A percentile compares a stretch with the other conserved stretches of the same genome.
phyloP scores from a whole-genome alignment of 1,284 basidiomycete genomes.

The Prillingera fragicola region DNA sequence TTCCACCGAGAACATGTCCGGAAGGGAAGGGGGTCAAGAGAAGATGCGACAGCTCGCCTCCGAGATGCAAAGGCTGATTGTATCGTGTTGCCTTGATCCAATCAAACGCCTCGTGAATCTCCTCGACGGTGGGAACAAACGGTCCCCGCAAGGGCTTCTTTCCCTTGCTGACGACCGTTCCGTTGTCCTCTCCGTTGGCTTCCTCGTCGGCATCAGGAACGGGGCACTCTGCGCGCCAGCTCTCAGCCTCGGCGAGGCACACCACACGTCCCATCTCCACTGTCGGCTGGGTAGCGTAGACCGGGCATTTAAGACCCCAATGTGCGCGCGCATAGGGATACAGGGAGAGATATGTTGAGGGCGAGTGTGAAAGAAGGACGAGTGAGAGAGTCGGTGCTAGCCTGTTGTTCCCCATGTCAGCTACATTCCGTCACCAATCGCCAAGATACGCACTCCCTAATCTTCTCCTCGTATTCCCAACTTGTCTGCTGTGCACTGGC shows the following conservation, averaged over 20 bases:
- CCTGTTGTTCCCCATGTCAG: slow-evolving; percentile 52
- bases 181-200: slow-evolving; percentile 2
- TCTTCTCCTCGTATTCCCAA: slow-evolving; percentile 47
- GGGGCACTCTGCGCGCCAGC: slow-evolving; percentile 68
- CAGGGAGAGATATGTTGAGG: slow-evolving; percentile 78
- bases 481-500: slow-evolving; percentile 24
- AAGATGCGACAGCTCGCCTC: slow-evolving; percentile 62
- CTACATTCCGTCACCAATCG: not conserved
- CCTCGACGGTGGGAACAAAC: slow-evolving; percentile 59
- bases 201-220: slow-evolving; percentile 41
- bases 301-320: slow-evolving; percentile 82
- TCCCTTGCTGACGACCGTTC: slow-evolving; percentile 23
- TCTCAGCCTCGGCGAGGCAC: slow-evolving; percentile 73
- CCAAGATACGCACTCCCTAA: slow-evolving; percentile 42
- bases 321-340: slow-evolving; percentile 84
- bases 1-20: slow-evolving; percentile 92
- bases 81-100: slow-evolving; percentile 86
- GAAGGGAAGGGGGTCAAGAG: slow-evolving; percentile 95
- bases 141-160: slow-evolving; percentile 39
- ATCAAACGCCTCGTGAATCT: slow-evolving; percentile 94
- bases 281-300: slow-evolving; percentile 94
- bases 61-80: slow-evolving; percentile 90
- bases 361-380: slow-evolving; percentile 76
- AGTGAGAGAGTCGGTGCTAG: slow-evolving; percentile 62
- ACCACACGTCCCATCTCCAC: slow-evolving; percentile 94